Conservation (phyloP, 1,284 basidiomycete species). For the Grifola frondosa region DNA sequence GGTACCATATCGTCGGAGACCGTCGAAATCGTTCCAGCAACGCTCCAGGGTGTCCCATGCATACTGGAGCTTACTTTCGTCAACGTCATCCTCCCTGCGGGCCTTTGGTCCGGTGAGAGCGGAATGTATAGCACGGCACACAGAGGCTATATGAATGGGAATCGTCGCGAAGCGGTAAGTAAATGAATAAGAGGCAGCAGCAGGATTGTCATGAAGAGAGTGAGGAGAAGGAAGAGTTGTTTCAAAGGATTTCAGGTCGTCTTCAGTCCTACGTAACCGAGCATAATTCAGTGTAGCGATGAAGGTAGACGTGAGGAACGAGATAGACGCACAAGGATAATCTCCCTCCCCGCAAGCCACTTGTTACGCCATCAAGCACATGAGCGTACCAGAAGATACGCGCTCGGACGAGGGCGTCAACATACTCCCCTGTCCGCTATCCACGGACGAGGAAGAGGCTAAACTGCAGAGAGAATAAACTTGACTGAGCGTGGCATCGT, state of each 20-base stretch:
- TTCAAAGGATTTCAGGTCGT: constrained; percentile 71
- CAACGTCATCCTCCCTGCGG: constrained; percentile 55
- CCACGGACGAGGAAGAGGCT: constrained; percentile 42
- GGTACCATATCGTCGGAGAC: constrained; percentile 43
- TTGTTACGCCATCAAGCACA: constrained; percentile 78
- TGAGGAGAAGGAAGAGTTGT: constrained; percentile 51
- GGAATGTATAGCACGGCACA: constrained; percentile 74
- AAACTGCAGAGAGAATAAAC: constrained; percentile 71
- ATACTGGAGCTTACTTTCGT: constrained; percentile 60
- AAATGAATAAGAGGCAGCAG: constrained; percentile 37
- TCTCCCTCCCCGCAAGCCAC: constrained; percentile 76
- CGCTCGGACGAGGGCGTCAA: constrained; percentile 66
- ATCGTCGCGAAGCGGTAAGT: constrained; percentile 49
- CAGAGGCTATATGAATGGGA: constrained; percentile 67
- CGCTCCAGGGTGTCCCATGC: constrained; percentile 81
- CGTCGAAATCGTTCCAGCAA: constrained; percentile 81
- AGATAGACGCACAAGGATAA: constrained; percentile 59
- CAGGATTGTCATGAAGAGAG: constrained; percentile 63
- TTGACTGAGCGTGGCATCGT: constrained; percentile 61
- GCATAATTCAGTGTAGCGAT: constrained; percentile 9
- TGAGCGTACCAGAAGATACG: constrained; percentile 86
- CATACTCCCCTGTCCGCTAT: constrained; percentile 53
- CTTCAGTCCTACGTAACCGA: constrained; percentile 48
- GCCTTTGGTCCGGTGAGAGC: constrained; percentile 76
- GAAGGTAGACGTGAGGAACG: constrained; percentile 5